Percentiles rank a stretch among this genome's conserved stretches.
Evolutionary conservation across 2,329 filamentous ascomycete genomes (phyloP).

Genomic region (Aspergillus japonicus): DNA sequence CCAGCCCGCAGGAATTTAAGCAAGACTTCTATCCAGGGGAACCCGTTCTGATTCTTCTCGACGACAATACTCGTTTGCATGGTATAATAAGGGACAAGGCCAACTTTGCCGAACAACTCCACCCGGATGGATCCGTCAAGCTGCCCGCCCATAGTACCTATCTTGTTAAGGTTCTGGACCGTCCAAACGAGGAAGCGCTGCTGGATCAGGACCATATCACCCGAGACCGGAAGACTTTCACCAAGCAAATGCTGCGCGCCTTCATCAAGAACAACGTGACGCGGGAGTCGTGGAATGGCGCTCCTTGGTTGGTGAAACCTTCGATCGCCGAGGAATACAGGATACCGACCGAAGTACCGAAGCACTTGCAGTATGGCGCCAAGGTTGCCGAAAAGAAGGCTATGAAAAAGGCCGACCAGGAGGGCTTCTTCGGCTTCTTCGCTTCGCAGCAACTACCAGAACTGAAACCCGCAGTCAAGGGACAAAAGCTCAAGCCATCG

Average conservation of each 20-base stretch:
- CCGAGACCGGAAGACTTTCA: slow-evolving; percentile 87
- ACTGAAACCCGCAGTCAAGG: slow-evolving; percentile 71
- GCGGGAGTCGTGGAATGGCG: slow-evolving; percentile 90
- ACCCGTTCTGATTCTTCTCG: slow-evolving; percentile 69
- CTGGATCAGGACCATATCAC: slow-evolving; percentile 78
- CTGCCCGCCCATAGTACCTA: slow-evolving; percentile 72
- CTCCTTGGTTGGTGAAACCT: slow-evolving; percentile 90
- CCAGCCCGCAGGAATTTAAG: slow-evolving; percentile 64
- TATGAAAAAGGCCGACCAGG: slow-evolving; percentile 57
- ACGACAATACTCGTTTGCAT: slow-evolving; percentile 66
- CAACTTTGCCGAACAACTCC: slow-evolving; percentile 61
- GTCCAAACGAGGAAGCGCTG: slow-evolving; percentile 69
- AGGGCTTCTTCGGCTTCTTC: slow-evolving; percentile 53
- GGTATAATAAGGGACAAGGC: slow-evolving; percentile 84
- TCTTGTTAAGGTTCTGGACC: slow-evolving; percentile 71
- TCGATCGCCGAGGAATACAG: slow-evolving; percentile 80
- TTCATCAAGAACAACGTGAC: slow-evolving; percentile 96
- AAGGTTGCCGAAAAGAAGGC: slow-evolving; percentile 76
- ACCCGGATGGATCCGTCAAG: slow-evolving; percentile 67
- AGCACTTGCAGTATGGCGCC: slow-evolving; percentile 76
- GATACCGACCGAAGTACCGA: slow-evolving; percentile 82
- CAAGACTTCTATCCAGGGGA: slow-evolving; percentile 90
- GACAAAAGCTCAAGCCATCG: slow-evolving; percentile 59
- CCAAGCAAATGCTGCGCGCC: slow-evolving; percentile 86
- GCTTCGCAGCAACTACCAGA: slow-evolving; percentile 63